These are phyloP conservation scores for Aspergillus avenaceus DNA, from an alignment of 495 filamentous ascomycete genomes.

Conservation along the genomic window DNA sequence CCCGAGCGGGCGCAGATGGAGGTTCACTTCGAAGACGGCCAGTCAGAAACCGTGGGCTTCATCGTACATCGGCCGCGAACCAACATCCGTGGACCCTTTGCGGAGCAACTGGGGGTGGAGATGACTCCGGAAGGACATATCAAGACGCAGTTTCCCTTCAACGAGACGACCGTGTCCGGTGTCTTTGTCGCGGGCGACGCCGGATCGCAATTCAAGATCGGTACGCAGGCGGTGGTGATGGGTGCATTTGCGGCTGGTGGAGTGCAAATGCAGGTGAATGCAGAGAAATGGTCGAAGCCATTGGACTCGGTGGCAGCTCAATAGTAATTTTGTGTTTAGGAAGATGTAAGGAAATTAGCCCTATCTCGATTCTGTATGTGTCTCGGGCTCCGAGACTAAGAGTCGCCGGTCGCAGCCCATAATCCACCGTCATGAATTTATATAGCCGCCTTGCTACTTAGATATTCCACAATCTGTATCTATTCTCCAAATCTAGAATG, in stretches of 20 bases:
- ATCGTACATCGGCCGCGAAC: constrained; percentile 5
- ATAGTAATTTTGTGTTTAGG: too few relatives aligned
- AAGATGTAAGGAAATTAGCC: too few relatives aligned
- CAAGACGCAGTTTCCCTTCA: constrained; percentile 22
- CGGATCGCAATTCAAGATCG: neutral
- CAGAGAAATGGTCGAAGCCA: too few relatives aligned
- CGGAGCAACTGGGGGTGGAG: constrained; percentile 29
- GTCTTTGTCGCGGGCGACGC: constrained; percentile 3
- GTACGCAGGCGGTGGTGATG: neutral
- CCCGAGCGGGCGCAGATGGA: neutral
- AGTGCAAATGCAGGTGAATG: too few relatives aligned
- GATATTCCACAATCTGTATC: too few relatives aligned
- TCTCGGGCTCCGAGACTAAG: too few relatives aligned
- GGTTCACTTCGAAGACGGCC: neutral
- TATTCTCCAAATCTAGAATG: too few relatives aligned
- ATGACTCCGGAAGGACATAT: constrained; percentile 23
- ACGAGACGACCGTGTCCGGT: constrained; percentile 1
- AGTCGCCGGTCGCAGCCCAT: too few relatives aligned
- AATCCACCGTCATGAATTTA: too few relatives aligned
- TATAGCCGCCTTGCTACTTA: too few relatives aligned
- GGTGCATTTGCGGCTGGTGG: neutral
- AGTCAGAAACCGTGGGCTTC: neutral
- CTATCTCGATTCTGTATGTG: too few relatives aligned
- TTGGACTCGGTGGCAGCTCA: too few relatives aligned
- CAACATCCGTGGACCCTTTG: constrained; percentile 17